Base-by-base conservation (phyloP, 1,284 basidiomycete genomes). In the Ceratorhiza oryzae-sativae region DNA sequence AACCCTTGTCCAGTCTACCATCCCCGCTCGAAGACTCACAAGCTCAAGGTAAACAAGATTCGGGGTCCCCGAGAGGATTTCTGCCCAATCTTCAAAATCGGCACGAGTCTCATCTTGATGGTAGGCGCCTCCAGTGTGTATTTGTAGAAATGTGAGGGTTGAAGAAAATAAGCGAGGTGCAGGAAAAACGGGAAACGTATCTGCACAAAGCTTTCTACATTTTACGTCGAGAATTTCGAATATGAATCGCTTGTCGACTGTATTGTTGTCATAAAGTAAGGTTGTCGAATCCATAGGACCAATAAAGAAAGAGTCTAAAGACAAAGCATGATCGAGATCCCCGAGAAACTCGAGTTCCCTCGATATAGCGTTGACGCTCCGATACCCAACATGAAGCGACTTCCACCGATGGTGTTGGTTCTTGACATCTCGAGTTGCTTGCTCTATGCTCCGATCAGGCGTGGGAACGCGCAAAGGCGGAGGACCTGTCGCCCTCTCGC, bases 21-120 rank as follows among this genome's bases (percentile, higher is more conserved):
- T 3, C 15, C 1, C 20, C 13, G 18, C 15, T 23, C 30, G 23
- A 34, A 48, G 34, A n/a, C 30, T 20, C 45, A 32, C 42, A n/a
- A 62, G 60, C n/a, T 18, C 20, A n/a, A 62, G 46, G 4, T 48
- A 9, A 34, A 49, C 45, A 2, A 62, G 60, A 10, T 62, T 62
- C 18, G 60, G 60, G 23, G 60, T 49, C 8, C 4, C 12, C 6
- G 42, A 62, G 1, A 62, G 45, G 2, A 62, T 62, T 23, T 46
- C 4, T 12, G 25, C 15, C 60, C 60, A 62, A 6, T 62, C 60
- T n/a, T 30, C 20, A 4, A 46, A 2, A 18, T 61, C 27, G 15
- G 27, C 5, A 30, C 8, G 8, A 49, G 13, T 25, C 4, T 20
- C 23, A 23, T 5, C 1, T 13, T 48, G 59, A 13, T 42, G 27